phyloP scores from a whole-genome alignment of 768 basidiomycete genomes.

The Lactarius hatsudake region DNA sequence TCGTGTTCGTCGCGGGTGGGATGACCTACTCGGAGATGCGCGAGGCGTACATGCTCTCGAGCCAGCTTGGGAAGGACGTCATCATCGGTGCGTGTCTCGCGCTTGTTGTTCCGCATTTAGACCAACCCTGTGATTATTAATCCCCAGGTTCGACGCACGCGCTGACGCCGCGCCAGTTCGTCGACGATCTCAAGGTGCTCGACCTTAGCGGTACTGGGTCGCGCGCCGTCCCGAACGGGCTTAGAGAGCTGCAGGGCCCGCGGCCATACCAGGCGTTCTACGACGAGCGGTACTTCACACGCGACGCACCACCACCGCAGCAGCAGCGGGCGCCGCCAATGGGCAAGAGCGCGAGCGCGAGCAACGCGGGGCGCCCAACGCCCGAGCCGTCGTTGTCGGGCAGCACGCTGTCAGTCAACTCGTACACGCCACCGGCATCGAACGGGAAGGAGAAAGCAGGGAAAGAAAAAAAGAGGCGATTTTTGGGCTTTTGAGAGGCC shows the following conservation, averaged over 20 bases:
- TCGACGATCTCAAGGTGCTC: conserved; percentile 84
- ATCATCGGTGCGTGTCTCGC: conserved; percentile 65
- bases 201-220: conserved; percentile 88
- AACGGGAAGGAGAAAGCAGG: conserved; percentile 43
- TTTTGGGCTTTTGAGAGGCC: conserved; percentile 13
- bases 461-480: conserved; percentile 68
- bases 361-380: conserved; percentile 33
- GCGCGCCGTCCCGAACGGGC: conserved; percentile 63
- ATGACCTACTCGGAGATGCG: conserved; percentile 96
- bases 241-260: conserved; percentile 47
- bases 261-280: conserved; percentile 72
- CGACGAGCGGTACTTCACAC: conserved; percentile 72
- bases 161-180: conserved; percentile 76
- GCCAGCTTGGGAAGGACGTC: conserved; percentile 77
- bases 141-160: conserved; percentile 83
- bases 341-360: conserved; percentile 31
- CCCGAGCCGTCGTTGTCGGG: conserved; percentile 51
- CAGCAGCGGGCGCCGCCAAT: conserved; percentile 34
- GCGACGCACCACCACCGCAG: conserved; percentile 57
- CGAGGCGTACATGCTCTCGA: conserved; percentile 78
- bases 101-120: too few species aligned
- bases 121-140: neutral
- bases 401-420: conserved; percentile 40
- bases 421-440: conserved; percentile 15
- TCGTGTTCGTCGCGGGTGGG: conserved; percentile 92